Percentiles rank a stretch among this genome's conserved stretches.
These are phyloP conservation scores for Cladosporium sp. DNA, from an alignment of 2,329 filamentous ascomycete species.

Conservation along the genomic window DNA sequence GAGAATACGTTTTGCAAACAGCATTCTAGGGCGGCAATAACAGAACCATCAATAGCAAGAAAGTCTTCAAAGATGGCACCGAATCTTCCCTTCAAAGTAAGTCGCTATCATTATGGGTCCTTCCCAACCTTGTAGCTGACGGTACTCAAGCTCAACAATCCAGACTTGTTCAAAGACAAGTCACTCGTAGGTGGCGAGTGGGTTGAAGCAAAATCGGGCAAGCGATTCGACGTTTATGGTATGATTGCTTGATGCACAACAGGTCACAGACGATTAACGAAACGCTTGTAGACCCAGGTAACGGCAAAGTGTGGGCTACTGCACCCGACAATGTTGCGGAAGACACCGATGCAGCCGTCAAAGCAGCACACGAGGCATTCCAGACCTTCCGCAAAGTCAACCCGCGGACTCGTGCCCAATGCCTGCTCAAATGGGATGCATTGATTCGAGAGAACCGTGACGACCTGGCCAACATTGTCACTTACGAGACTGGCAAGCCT, in stretches of 20 bases:
- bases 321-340: constrained; percentile 48
- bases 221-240: constrained; percentile 56
- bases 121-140: constrained; percentile 5
- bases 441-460: constrained; percentile 60
- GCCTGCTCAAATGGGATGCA: constrained; percentile 61
- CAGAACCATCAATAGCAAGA: neutral
- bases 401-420: constrained; percentile 58
- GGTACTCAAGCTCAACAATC: constrained; percentile 46
- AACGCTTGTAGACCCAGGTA: constrained; percentile 45
- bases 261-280: neutral
- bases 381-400: constrained; percentile 56
- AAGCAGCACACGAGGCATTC: constrained; percentile 59
- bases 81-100: constrained; percentile 43
- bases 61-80: constrained; percentile 25
- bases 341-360: constrained; percentile 59
- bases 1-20: no score
- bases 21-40: no score
- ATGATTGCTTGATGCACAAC: neutral
- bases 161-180: constrained; percentile 51
- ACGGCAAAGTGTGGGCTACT: constrained; percentile 46
- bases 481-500: constrained; percentile 56
- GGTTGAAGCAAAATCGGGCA: constrained; percentile 53
- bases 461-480: constrained; percentile 60
- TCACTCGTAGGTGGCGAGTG: constrained; percentile 54
- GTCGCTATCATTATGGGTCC: neutral